Conservation (phyloP, 441 rosid species). For the Viola pubescens region DNA sequence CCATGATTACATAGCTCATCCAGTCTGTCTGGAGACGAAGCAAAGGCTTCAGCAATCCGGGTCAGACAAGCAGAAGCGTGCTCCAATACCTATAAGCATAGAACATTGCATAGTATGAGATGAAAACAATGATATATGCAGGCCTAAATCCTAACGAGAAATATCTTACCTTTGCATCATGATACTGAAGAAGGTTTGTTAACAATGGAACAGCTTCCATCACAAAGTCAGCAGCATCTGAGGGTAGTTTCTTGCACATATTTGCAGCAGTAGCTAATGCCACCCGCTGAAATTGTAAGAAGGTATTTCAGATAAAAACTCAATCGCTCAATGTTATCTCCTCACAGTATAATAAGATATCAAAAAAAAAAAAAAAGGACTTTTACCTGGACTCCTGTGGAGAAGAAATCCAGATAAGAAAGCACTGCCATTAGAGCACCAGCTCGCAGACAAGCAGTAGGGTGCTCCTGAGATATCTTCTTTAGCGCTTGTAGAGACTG, state of each 20-base stretch:
- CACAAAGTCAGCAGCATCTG: slow-evolving; percentile 99
- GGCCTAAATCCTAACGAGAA: background rate
- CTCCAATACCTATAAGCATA: slow-evolving; percentile 75
- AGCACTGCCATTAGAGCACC: slow-evolving; percentile 99
- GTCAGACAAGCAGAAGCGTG: slow-evolving; percentile 96
- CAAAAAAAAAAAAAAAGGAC: background rate
- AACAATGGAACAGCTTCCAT: slow-evolving; percentile 98
- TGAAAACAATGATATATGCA: background rate
- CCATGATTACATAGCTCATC: slow-evolving; percentile 97
- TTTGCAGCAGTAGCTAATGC: slow-evolving; percentile 99
- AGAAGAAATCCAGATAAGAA: slow-evolving; percentile 94
- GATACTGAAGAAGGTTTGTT: slow-evolving; percentile 96
- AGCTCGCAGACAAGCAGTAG: slow-evolving; percentile 95
- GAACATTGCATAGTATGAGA: slow-evolving; percentile 11
- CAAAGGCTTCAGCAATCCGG: slow-evolving; percentile 96
- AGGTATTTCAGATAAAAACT: slow-evolving; percentile 9
- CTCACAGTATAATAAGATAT: background rate
- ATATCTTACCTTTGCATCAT: slow-evolving; percentile 71
- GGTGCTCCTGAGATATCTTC: slow-evolving; percentile 99
- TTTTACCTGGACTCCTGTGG: slow-evolving; percentile 95
- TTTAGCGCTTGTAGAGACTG: slow-evolving; percentile 97
- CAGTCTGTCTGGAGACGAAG: slow-evolving; percentile 75
- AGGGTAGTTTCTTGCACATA: slow-evolving; percentile 99
- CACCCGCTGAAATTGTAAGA: slow-evolving; percentile 52
- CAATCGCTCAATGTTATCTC: background rate